phyloP scores from a whole-genome alignment of 768 basidiomycete genomes.

The Hypholoma fasciculare region DNA sequence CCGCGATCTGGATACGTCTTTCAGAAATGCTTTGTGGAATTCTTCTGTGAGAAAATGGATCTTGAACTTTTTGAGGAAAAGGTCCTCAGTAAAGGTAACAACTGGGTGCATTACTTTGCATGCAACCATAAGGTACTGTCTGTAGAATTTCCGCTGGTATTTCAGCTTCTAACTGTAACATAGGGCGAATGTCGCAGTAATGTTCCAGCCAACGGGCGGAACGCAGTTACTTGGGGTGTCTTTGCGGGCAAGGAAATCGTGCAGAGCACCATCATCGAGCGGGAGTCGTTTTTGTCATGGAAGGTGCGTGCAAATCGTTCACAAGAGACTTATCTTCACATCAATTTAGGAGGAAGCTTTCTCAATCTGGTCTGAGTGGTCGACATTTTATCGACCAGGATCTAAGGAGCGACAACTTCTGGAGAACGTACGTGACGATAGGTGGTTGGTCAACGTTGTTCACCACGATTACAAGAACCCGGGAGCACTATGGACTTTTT shows the following conservation, averaged over 20 bases:
- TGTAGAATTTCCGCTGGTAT: too few species aligned
- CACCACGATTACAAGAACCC: constrained; percentile 90
- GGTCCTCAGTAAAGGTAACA: constrained; percentile 52
- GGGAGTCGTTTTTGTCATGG: constrained; percentile 94
- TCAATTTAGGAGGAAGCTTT: constrained; percentile 86
- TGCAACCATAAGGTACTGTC: constrained; percentile 66
- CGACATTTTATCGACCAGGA: constrained; percentile 75
- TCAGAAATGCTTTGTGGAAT: constrained; percentile 98
- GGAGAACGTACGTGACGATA: constrained; percentile 63
- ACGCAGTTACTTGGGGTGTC: constrained; percentile 98
- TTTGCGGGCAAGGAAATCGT: constrained; percentile 96
- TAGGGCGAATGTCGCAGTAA: constrained; percentile 84
- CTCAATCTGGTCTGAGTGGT: constrained; percentile 95
- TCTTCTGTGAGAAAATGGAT: constrained; percentile 72
- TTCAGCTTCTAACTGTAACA: background rate
- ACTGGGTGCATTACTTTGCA: constrained; percentile 85
- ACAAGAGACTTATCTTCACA: background rate
- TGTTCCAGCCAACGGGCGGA: constrained; percentile 74
- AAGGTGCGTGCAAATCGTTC: constrained; percentile 59
- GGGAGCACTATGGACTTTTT: constrained; percentile 82
- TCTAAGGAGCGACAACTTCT: constrained; percentile 76
- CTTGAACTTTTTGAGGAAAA: constrained; percentile 60
- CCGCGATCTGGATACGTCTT: constrained; percentile 92
- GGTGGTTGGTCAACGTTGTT: constrained; percentile 91
- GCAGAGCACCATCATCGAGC: constrained; percentile 96